Evolutionary conservation across 2,329 filamentous ascomycete species (phyloP), one percentile per base, ranked within the genome.

Genomic region (Exophiala sp.): DNA sequence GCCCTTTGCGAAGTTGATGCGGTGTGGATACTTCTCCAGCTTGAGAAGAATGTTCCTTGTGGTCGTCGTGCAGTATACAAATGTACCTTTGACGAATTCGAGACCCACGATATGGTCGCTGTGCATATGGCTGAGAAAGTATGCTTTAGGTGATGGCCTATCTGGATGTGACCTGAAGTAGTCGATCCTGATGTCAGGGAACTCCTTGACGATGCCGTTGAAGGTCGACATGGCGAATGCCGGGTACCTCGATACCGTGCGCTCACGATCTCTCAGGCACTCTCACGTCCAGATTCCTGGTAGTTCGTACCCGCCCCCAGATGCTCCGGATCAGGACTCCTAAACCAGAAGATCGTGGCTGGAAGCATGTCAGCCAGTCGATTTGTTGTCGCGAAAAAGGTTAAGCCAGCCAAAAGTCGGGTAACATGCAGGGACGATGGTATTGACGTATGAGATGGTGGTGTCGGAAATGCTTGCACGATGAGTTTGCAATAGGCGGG

Each of bases 81-180:
- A 96, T 0, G 89, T 88, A 24, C 88, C 83, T 42, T 84, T 81
- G 50, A 91, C 78, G 10, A 78, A 82, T 63, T 95, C 90, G 1
- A 96, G 78, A 0, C 92, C 91, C 34, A 80, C 79, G 1, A 96
- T 79, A 70, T 96, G 92, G 64, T 96, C 91, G 60, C 87, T 95
- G 67, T 96, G 92, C 2, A 95, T 84, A 79, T 97, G 92, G 69
- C 88, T 95, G 21, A 97, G 77, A 66, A 97, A 96, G 68, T 87
- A 94, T 12, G 88, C 91, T 51, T 94, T 71, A 0, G 90, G 88
- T 3, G 87, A 79, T 12, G 72, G 78, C 12, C 71, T 71, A 5
- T 75, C 74, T 3, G 75, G 72, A 43, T 78, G 76, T 12, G 72
- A 73, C 20, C 88, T 82, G 64, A 96, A 96, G 73, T 85, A 90